Percentiles rank a stretch among this genome's conserved stretches.
phyloP scores from a whole-genome alignment of 2,329 filamentous ascomycete genomes.

The Bipolaris bicolor region DNA sequence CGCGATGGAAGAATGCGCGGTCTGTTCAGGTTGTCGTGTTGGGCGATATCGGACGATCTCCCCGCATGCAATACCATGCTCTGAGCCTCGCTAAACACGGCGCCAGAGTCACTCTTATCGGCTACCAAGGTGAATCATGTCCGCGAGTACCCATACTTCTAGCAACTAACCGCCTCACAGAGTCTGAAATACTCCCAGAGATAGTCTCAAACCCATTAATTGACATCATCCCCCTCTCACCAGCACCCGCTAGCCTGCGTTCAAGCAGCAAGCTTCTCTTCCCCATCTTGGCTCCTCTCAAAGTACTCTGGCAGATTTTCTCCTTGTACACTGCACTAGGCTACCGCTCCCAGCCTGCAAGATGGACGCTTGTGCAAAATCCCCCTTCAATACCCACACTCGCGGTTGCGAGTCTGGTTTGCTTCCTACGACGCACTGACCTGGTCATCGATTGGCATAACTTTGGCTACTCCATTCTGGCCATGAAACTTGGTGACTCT shows the following conservation, averaged over 20 bases:
- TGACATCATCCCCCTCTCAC: conserved; percentile 70
- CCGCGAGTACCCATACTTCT: background rate
- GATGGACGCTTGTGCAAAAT: conserved; percentile 91
- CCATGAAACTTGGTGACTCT: conserved; percentile 63
- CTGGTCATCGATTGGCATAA: conserved; percentile 98
- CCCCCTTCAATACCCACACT: conserved; percentile 94
- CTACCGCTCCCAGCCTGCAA: conserved; percentile 74
- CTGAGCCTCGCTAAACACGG: conserved; percentile 86
- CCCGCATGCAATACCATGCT: conserved; percentile 98
- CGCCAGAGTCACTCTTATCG: conserved; percentile 81
- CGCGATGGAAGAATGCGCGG: conserved; percentile 46
- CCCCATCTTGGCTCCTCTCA: conserved; percentile 77
- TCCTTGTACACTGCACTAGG: conserved; percentile 73
- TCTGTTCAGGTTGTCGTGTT: conserved; percentile 85
- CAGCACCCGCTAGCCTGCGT: conserved; percentile 70
- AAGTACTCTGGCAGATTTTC: conserved; percentile 82
- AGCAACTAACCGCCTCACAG: conserved; percentile 50
- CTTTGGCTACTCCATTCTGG: conserved; percentile 94
- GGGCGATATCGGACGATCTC: conserved; percentile 92
- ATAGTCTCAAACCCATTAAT: conserved; percentile 73
- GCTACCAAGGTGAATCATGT: conserved; percentile 71
- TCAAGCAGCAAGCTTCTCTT: conserved; percentile 76
- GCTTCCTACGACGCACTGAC: conserved; percentile 76
- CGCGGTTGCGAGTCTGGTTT: conserved; percentile 73
- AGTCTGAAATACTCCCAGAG: conserved; percentile 81